A percentile compares a stretch with the other conserved stretches of the same genome.
phyloP scores from a whole-genome alignment of 208 protist genomes.

The Porcisia deanei region DNA sequence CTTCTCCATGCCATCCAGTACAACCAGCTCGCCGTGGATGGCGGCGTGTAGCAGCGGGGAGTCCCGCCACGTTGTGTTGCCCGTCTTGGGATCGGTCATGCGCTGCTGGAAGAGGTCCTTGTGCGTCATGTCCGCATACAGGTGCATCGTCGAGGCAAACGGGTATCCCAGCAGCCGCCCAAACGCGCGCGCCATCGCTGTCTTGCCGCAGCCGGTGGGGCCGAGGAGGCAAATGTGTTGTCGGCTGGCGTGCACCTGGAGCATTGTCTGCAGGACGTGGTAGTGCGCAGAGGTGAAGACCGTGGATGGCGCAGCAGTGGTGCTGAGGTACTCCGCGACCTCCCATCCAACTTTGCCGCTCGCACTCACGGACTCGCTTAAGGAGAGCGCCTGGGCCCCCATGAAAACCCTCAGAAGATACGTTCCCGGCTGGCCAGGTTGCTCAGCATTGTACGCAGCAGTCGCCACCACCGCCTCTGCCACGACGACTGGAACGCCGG shows the following conservation, averaged over 20 bases:
- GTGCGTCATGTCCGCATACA: slow-evolving; percentile 94
- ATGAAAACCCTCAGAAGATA: slow-evolving; percentile 58
- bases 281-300: slow-evolving; percentile 67
- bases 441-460: slow-evolving; percentile 22
- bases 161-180: slow-evolving; percentile 71
- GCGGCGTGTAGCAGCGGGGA: slow-evolving; percentile 88
- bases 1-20: slow-evolving; percentile 95
- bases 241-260: slow-evolving; percentile 68
- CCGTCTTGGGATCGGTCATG: slow-evolving; percentile 68
- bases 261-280: slow-evolving; percentile 74
- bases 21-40: slow-evolving; percentile 71
- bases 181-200: slow-evolving; percentile 74
- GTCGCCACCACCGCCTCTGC: slow-evolving; percentile 63
- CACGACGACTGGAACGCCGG: slow-evolving; percentile 37
- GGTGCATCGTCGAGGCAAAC: slow-evolving; percentile 68
- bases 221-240: slow-evolving; percentile 89
- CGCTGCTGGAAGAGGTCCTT: slow-evolving; percentile 95
- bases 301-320: slow-evolving; percentile 30
- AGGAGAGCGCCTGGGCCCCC: slow-evolving; percentile 35
- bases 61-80: slow-evolving; percentile 92
- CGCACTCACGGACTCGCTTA: not conserved
- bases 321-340: slow-evolving; percentile 19
- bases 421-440: slow-evolving; percentile 33
- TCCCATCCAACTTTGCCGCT: slow-evolving; percentile 2
- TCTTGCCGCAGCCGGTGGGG: slow-evolving; percentile 91